These are phyloP conservation scores for Fusarium keratoplasticum DNA, from an alignment of 2,329 filamentous ascomycete species.

Conservation along the genomic window DNA sequence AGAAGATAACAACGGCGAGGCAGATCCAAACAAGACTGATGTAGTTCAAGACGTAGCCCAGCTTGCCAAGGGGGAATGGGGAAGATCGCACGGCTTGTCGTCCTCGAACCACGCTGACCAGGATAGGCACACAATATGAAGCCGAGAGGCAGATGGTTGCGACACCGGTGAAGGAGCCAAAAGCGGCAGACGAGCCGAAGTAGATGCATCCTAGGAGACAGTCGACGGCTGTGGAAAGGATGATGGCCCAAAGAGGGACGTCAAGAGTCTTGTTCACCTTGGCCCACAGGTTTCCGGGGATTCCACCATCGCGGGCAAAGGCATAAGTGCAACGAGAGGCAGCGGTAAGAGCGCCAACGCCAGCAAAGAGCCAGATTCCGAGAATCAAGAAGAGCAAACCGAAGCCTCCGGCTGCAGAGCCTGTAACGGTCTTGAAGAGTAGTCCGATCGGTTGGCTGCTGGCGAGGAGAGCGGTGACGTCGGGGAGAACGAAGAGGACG, in stretches of 20 bases:
- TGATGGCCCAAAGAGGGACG: conserved; percentile 76
- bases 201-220: conserved; percentile 81
- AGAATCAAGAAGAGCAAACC: conserved; percentile 80
- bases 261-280: conserved; percentile 73
- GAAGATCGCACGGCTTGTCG: conserved; percentile 72
- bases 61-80: conserved; percentile 73
- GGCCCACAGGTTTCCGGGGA: conserved; percentile 74
- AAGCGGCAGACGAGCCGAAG: conserved; percentile 80
- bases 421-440: conserved; percentile 80
- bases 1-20: conserved; percentile 79
- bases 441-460: conserved; percentile 80
- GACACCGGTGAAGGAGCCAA: conserved; percentile 82
- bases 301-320: conserved; percentile 79
- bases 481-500: conserved; percentile 79
- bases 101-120: conserved; percentile 76
- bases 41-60: conserved; percentile 76
- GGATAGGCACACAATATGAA: conserved; percentile 80
- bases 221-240: conserved; percentile 75
- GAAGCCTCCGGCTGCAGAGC: conserved; percentile 77
- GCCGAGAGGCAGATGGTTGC: conserved; percentile 82
- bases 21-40: conserved; percentile 76
- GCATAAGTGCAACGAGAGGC: conserved; percentile 80
- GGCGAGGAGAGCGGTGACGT: conserved; percentile 71
- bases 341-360: conserved; percentile 78
- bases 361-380: conserved; percentile 80